A percentile compares a stretch with the other conserved stretches of the same genome.
phyloP scores from a whole-genome alignment of 768 basidiomycete species.

The Brasilioporus rufonigricans region DNA sequence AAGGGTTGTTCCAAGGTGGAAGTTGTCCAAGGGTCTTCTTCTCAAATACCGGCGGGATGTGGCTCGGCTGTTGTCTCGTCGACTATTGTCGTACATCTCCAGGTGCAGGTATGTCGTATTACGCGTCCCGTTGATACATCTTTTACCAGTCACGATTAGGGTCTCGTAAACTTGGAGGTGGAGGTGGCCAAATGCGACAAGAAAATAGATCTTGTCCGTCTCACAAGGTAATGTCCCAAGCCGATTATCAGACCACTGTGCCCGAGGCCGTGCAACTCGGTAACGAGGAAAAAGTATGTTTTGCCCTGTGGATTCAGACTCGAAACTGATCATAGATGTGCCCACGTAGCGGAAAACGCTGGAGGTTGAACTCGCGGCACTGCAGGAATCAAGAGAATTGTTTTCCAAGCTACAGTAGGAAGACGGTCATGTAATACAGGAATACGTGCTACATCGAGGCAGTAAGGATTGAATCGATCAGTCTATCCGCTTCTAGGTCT shows the following conservation, averaged over 20 bases:
- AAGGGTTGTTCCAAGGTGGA: conserved; percentile 83
- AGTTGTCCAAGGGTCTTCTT: conserved; percentile 54
- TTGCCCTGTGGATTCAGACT: too few species aligned
- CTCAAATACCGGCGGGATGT: conserved; percentile 77
- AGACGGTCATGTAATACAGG: too few species aligned
- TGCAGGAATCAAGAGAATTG: conserved; percentile 71
- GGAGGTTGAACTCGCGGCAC: conserved; percentile 75
- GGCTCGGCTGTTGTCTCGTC: conserved; percentile 79
- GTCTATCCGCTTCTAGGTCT: too few species aligned
- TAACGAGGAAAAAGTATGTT: conserved; percentile 78
- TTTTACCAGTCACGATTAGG: too few species aligned
- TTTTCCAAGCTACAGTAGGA: conserved; percentile 62
- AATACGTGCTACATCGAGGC: too few species aligned
- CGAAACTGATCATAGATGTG: neutral
- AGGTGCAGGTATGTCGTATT: conserved; percentile 67
- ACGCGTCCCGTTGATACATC: too few species aligned
- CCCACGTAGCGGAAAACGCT: conserved; percentile 34
- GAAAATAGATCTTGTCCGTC: conserved; percentile 71
- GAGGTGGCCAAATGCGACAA: conserved; percentile 91
- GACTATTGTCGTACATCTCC: conserved; percentile 73
- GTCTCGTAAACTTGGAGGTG: conserved; percentile 82
- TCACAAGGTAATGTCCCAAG: conserved; percentile 69
- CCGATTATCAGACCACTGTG: conserved; percentile 78
- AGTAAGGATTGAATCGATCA: too few species aligned
- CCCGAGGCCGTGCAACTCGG: conserved; percentile 70